phyloP scores from a whole-genome alignment of 2,329 filamentous ascomycete genomes.

The Botrytis pseudocinerea region DNA sequence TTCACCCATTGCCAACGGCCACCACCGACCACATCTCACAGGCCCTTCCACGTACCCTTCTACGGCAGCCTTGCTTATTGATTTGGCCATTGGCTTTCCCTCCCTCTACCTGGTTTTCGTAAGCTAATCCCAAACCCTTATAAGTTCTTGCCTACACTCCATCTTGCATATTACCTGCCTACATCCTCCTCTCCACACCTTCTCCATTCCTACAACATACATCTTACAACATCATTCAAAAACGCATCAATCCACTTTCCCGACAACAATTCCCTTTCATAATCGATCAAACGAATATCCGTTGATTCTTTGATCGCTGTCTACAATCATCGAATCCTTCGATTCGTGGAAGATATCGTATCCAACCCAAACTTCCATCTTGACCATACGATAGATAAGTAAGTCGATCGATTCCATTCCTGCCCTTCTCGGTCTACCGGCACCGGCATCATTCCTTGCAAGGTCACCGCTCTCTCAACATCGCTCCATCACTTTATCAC shows the following conservation, averaged over 20 bases:
- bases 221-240: not conserved
- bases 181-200: not conserved
- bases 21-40: too few species aligned
- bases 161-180: not conserved
- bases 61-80: conserved; percentile 9
- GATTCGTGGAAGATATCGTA: not conserved
- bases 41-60: conserved; percentile 12
- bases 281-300: not conserved
- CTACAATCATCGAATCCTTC: not conserved
- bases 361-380: not conserved
- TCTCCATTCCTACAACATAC: not conserved
- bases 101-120: not conserved
- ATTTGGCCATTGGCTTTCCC: not conserved
- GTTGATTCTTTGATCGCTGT: conserved; percentile 4
- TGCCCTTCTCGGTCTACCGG: not conserved
- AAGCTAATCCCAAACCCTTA: not conserved
- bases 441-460: not conserved
- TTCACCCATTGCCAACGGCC: not conserved
- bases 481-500: not conserved
- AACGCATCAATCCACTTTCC: not conserved
- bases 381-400: not conserved
- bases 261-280: not conserved
- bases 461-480: conserved; percentile 1
- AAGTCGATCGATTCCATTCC: not conserved
- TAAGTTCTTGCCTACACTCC: not conserved